Evolutionary conservation across 805 yeast species (phyloP).

Genomic region (Candida ortonii): DNA sequence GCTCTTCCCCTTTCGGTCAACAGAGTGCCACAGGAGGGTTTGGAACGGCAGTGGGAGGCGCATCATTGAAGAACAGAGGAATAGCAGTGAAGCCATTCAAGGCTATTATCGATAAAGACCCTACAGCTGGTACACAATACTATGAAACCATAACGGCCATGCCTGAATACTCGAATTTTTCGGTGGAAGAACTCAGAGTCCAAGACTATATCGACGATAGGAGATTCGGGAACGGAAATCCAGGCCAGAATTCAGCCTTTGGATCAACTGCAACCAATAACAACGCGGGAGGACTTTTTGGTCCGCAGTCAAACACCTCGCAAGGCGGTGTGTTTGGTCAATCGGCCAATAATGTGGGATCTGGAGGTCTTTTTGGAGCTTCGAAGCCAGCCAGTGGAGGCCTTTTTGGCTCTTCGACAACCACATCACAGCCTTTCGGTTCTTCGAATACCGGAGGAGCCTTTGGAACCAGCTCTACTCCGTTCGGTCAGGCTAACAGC

Average conservation of each 20-base stretch:
- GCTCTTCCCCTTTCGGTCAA: conserved; percentile 42
- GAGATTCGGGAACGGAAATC: conserved; percentile 46
- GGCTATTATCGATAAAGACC: conserved; percentile 70
- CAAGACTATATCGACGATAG: conserved; percentile 83
- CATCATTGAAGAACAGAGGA: conserved; percentile 50
- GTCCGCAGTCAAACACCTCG: conserved; percentile 24
- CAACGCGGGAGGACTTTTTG: conserved; percentile 25
- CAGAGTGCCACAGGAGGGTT: conserved; percentile 26
- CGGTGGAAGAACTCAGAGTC: conserved; percentile 83
- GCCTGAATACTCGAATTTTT: conserved; percentile 84
- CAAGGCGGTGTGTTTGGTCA: conserved; percentile 49
- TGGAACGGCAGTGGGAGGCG: conserved; percentile 31
- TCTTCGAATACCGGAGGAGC: conserved; percentile 12
- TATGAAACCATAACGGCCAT: conserved; percentile 78
- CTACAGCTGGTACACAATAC: conserved; percentile 50
- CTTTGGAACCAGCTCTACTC: conserved; percentile 36
- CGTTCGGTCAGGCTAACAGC: conserved; percentile 22
- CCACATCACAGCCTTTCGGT: conserved; percentile 31
- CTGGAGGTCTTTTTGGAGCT: conserved; percentile 24
- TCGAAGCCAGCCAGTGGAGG: conserved; percentile 12
- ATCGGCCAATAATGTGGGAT: conserved; percentile 24
- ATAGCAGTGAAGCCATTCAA: conserved; percentile 70
- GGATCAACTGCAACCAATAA: conserved; percentile 30
- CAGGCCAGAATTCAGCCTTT: conserved; percentile 32
- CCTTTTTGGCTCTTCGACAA: conserved; percentile 21